phyloP scores from a whole-genome alignment of 768 basidiomycete genomes.

The Tephrocybe sp. region DNA sequence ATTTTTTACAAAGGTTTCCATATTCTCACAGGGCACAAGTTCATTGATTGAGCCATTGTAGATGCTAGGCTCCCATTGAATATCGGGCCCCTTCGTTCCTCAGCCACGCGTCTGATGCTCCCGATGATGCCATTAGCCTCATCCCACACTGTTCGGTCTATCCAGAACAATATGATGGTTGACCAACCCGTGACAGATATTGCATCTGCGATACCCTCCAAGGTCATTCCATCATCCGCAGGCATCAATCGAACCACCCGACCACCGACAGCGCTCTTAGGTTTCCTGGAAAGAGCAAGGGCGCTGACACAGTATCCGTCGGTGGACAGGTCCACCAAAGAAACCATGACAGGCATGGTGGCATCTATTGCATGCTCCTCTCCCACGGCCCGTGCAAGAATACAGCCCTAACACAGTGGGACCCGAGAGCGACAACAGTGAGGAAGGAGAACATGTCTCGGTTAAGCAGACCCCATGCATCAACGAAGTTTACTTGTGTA shows the following conservation, averaged over 20 bases:
- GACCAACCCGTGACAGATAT: neutral
- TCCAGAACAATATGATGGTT: neutral
- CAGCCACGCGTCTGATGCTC: neutral
- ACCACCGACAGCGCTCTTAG: neutral
- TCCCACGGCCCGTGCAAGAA: neutral
- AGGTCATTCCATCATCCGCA: neutral
- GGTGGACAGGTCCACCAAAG: neutral
- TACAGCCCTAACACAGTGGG: neutral
- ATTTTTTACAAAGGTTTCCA: no score
- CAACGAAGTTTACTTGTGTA: neutral
- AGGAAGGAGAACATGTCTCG: conserved; percentile 1
- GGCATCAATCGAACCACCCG: neutral
- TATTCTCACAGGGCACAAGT: no score
- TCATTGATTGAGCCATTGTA: no score
- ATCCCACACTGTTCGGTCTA: neutral
- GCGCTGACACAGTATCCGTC: neutral
- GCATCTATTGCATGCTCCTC: conserved; percentile 9
- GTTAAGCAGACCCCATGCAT: neutral
- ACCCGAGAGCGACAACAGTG: neutral
- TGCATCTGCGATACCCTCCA: neutral
- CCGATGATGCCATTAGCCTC: neutral
- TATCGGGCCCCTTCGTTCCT: neutral
- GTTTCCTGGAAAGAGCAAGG: conserved; percentile 1
- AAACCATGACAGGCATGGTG: neutral
- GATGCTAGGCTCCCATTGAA: no score